Evolutionary conservation across 208 protist species (phyloP).

Genomic region (Herpetomonas tarakana): DNA sequence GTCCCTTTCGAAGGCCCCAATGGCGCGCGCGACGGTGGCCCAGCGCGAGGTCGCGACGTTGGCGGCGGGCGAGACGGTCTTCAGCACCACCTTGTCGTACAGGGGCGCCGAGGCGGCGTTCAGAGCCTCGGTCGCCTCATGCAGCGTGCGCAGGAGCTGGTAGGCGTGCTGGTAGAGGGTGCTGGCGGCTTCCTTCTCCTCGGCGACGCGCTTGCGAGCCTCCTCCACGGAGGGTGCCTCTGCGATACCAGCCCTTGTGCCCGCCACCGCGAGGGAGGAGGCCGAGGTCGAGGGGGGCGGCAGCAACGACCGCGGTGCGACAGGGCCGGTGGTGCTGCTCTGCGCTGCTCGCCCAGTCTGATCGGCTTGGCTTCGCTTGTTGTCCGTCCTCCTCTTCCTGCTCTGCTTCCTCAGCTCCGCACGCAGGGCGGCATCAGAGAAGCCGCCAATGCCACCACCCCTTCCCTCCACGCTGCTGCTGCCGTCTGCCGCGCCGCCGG

Average conservation of each 20-base stretch:
- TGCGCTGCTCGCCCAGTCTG: too few species aligned
- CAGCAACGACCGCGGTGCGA: too few species aligned
- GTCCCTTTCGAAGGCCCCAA: conserved; percentile 68
- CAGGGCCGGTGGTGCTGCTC: too few species aligned
- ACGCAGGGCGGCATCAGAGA: background rate
- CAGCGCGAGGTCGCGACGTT: conserved; percentile 71
- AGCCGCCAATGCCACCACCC: background rate
- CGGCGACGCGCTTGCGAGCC: conserved; percentile 32
- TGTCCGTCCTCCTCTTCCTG: background rate
- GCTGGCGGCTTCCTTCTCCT: conserved; percentile 39
- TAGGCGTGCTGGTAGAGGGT: conserved; percentile 62
- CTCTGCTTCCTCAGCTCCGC: background rate
- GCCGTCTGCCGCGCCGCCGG: too few species aligned
- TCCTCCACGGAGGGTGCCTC: conserved; percentile 47
- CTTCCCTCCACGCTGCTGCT: background rate
- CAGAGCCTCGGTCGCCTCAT: conserved; percentile 35
- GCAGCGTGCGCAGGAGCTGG: conserved; percentile 49
- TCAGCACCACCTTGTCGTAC: conserved; percentile 61
- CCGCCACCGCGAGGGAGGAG: background rate
- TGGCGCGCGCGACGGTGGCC: conserved; percentile 55
- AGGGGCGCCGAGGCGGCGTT: conserved; percentile 62
- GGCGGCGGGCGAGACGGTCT: conserved; percentile 34
- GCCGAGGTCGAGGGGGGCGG: background rate
- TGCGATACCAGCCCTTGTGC: background rate
- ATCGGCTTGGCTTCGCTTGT: background rate